phyloP scores from a whole-genome alignment of 768 basidiomycete genomes.

The Heimioporus sp. region DNA sequence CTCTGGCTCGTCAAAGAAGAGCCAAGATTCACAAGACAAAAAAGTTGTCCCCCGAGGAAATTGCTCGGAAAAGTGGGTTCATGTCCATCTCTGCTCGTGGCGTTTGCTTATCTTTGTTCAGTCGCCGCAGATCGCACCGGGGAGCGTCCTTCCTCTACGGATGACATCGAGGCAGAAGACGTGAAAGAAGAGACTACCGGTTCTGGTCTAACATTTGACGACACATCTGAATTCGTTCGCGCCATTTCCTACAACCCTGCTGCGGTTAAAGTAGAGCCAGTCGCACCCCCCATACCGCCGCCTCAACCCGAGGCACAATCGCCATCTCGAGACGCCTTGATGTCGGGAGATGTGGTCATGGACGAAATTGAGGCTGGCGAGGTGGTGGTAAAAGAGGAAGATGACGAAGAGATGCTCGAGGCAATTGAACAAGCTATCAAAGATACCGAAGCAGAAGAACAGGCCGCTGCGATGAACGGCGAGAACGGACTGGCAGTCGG shows the following conservation, averaged over 20 bases:
- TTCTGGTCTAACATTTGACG: slow-evolving; percentile 81
- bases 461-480: slow-evolving; percentile 31
- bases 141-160: slow-evolving; percentile 43
- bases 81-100: not conserved
- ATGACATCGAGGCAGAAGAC: slow-evolving; percentile 48
- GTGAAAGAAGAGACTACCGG: slow-evolving; percentile 37
- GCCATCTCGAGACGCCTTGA: slow-evolving; percentile 52
- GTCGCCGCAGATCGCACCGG: slow-evolving; percentile 63
- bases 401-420: slow-evolving; percentile 75
- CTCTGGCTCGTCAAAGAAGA: slow-evolving; percentile 80
- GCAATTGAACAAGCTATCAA: slow-evolving; percentile 72
- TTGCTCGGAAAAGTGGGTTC: slow-evolving; percentile 69
- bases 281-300: slow-evolving; percentile 30
- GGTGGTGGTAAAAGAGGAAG: slow-evolving; percentile 76
- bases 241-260: slow-evolving; percentile 69
- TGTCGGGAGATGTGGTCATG: slow-evolving; percentile 60
- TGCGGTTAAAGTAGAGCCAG: slow-evolving; percentile 48
- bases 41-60: slow-evolving; percentile 77
- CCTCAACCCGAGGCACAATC: slow-evolving; percentile 35
- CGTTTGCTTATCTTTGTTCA: slow-evolving; percentile 25
- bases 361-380: slow-evolving; percentile 84
- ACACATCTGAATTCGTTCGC: slow-evolving; percentile 95
- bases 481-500: slow-evolving; percentile 41
- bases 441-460: slow-evolving; percentile 57
- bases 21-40: slow-evolving; percentile 76